Conservation (phyloP, 2,329 filamentous ascomycete genomes). For the Claviceps digitariae region DNA sequence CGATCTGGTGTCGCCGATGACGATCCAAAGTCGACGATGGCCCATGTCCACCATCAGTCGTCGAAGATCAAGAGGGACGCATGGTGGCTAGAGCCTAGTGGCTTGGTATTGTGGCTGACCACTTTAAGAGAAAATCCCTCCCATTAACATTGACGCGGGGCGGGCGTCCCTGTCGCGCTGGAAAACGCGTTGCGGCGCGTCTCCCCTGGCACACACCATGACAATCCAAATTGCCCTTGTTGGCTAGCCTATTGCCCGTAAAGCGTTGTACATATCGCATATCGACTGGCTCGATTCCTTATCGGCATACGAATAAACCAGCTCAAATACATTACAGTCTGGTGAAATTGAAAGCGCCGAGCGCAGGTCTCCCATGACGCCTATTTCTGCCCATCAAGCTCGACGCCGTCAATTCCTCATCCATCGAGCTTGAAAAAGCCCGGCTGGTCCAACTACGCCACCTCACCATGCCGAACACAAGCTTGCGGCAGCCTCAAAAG, state of each 20-base stretch:
- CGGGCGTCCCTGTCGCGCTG: slow-evolving; percentile 14
- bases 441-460: background rate
- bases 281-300: background rate
- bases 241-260: background rate
- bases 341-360: background rate
- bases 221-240: background rate
- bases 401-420: slow-evolving; percentile 4
- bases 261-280: background rate
- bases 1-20: background rate
- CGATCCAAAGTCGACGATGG: background rate
- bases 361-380: slow-evolving; percentile 9
- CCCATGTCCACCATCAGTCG: background rate
- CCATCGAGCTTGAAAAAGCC: slow-evolving; percentile 10
- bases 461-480: slow-evolving; percentile 42
- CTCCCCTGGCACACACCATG: slow-evolving; percentile 10
- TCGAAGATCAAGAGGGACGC: background rate
- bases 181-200: slow-evolving; percentile 20
- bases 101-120: slow-evolving; percentile 7
- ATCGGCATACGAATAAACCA: background rate
- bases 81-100: background rate
- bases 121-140: slow-evolving; percentile 5
- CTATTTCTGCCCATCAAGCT: slow-evolving; percentile 7
- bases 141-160: slow-evolving; percentile 18
- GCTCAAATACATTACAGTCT: background rate
- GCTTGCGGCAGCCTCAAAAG: slow-evolving; percentile 46